Percentiles rank a stretch among this genome's conserved stretches.
These are phyloP conservation scores for Neurospora sp. DNA, from an alignment of 495 filamentous ascomycete species.

Conservation along the genomic window DNA sequence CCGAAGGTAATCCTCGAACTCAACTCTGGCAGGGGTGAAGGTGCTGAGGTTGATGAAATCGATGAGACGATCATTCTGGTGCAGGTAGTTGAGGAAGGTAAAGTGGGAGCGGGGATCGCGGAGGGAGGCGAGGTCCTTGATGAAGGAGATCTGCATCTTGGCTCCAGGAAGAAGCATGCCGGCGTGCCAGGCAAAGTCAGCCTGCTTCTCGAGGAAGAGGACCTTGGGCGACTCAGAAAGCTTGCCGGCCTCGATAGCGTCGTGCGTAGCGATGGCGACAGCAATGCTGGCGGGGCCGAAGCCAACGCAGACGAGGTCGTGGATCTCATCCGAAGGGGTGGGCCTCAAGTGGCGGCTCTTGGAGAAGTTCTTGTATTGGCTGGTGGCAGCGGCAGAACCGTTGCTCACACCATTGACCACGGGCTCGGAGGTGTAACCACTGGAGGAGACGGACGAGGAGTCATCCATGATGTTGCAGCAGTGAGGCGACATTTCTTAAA, in stretches of 20 bases:
- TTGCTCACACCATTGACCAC: not conserved
- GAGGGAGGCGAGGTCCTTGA: constrained; percentile 90
- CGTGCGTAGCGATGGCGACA: constrained; percentile 84
- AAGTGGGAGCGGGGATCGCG: constrained; percentile 83
- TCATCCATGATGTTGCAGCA: constrained; percentile 14
- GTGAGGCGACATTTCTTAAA: constrained; percentile 18
- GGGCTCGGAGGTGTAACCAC: constrained; percentile 5
- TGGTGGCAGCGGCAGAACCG: not conserved
- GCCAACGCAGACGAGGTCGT: constrained; percentile 83
- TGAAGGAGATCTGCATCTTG: constrained; percentile 96
- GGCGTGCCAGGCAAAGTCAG: constrained; percentile 79
- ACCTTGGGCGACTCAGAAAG: constrained; percentile 49
- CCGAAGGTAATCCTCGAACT: constrained; percentile 90
- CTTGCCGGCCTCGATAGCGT: constrained; percentile 41
- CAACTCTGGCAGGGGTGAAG: constrained; percentile 74
- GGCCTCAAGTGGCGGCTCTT: constrained; percentile 16
- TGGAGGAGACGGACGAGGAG: not conserved
- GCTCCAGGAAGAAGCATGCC: constrained; percentile 91
- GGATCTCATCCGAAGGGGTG: constrained; percentile 38
- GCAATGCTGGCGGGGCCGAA: constrained; percentile 90
- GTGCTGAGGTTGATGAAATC: constrained; percentile 85
- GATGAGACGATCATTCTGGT: constrained; percentile 65
- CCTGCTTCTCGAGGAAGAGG: constrained; percentile 77
- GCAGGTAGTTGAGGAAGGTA: constrained; percentile 91
- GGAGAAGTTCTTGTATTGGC: constrained; percentile 4